Conservation (phyloP, 2,329 filamentous ascomycete genomes). For the Aspergillus tubingensis region DNA sequence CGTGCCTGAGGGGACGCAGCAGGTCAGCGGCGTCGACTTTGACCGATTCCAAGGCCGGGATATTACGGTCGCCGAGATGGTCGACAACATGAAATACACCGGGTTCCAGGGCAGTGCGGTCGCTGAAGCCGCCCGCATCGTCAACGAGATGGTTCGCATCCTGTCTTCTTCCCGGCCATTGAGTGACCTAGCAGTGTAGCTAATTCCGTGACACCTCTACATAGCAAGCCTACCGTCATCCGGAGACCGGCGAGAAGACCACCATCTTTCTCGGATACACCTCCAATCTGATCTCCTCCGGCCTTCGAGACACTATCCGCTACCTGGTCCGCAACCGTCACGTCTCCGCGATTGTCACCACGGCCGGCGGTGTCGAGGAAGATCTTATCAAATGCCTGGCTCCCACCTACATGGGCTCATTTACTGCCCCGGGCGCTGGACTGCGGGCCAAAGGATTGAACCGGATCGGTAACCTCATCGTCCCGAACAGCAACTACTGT, state of each 20-base stretch:
- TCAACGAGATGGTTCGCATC: slow-evolving; percentile 82
- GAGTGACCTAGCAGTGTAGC: not conserved
- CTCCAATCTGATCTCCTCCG: slow-evolving; percentile 95
- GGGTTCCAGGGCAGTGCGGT: slow-evolving; percentile 81
- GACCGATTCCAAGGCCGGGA: slow-evolving; percentile 69
- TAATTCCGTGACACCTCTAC: slow-evolving; percentile 11
- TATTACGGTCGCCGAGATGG: slow-evolving; percentile 82
- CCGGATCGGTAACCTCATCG: slow-evolving; percentile 91
- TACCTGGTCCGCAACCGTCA: slow-evolving; percentile 93
- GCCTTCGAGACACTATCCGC: slow-evolving; percentile 84
- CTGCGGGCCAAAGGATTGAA: slow-evolving; percentile 87
- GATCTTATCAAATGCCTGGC: slow-evolving; percentile 98
- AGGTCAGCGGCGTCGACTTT: slow-evolving; percentile 91
- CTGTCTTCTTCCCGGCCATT: not conserved
- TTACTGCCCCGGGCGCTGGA: slow-evolving; percentile 72
- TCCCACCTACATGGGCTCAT: slow-evolving; percentile 88
- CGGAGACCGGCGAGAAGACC: slow-evolving; percentile 74
- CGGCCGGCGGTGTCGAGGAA: slow-evolving; percentile 92
- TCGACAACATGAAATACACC: slow-evolving; percentile 80
- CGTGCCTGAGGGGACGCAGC: slow-evolving; percentile 67
- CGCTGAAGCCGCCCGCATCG: slow-evolving; percentile 83
- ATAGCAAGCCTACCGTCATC: slow-evolving; percentile 77
- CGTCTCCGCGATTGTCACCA: slow-evolving; percentile 90
- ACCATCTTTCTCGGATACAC: slow-evolving; percentile 98
- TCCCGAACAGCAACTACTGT: slow-evolving; percentile 97